A percentile compares a stretch with the other conserved stretches of the same genome.
These are phyloP conservation scores for Tulasnella sp. DNA, from an alignment of 768 basidiomycete genomes.

Conservation along the genomic window DNA sequence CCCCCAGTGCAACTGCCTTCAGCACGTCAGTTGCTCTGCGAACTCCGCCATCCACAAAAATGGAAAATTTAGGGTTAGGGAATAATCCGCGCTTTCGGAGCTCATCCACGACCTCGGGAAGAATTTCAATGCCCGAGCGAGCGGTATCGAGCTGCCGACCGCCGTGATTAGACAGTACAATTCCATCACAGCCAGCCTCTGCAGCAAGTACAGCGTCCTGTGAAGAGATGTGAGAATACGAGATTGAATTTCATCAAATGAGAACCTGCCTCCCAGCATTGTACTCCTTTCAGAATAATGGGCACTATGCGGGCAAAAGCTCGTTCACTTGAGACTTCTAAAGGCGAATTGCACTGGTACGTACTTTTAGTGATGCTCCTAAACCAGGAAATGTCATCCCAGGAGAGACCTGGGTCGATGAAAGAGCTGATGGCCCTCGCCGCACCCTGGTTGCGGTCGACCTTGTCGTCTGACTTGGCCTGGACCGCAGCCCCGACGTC, in stretches of 20 bases:
- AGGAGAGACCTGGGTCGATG: conserved; percentile 86
- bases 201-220: conserved; percentile 82
- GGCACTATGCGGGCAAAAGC: conserved; percentile 59
- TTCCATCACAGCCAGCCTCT: conserved; percentile 65
- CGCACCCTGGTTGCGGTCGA: conserved; percentile 85
- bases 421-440: conserved; percentile 94
- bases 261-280: conserved; percentile 65
- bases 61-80: conserved; percentile 67
- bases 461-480: conserved; percentile 46
- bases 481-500: conserved; percentile 61
- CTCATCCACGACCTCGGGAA: conserved; percentile 76
- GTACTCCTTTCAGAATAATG: conserved; percentile 84
- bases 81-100: conserved; percentile 65
- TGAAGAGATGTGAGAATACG: conserved; percentile 7
- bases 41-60: conserved; percentile 94
- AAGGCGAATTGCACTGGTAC: conserved; percentile 20
- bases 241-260: neutral
- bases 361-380: conserved; percentile 67
- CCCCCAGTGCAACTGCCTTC: conserved; percentile 83
- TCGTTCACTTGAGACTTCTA: conserved; percentile 19
- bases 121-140: conserved; percentile 84
- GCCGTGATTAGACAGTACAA: conserved; percentile 86
- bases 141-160: conserved; percentile 76
- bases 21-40: conserved; percentile 84
- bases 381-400: conserved; percentile 78